phyloP scores from a whole-genome alignment of 164 flowering plant species.

The Litsea cubeba region DNA sequence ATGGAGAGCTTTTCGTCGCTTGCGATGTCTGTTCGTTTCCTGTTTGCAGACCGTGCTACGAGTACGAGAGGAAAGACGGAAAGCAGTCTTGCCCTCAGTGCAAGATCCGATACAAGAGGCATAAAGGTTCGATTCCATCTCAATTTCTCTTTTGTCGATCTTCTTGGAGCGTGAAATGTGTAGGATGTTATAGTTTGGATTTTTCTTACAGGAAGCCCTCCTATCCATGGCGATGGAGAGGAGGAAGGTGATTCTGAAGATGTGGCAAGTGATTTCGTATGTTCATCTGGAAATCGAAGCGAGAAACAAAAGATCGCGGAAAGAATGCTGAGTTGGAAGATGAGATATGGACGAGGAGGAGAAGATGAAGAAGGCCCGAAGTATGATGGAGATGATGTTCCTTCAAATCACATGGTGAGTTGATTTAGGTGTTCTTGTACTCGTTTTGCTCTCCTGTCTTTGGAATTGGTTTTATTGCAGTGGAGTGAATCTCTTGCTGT shows the following conservation, averaged over 20 bases:
- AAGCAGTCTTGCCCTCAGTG: slow-evolving; percentile 55
- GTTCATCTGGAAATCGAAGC: slow-evolving; percentile 43
- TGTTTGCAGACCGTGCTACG: slow-evolving; percentile 56
- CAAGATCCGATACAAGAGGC: slow-evolving; percentile 53
- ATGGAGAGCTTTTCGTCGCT: slow-evolving; percentile 50
- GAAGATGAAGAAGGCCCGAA: slow-evolving; percentile 54
- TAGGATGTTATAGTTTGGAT: neutral
- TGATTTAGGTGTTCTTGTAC: neutral
- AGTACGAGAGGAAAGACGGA: slow-evolving; percentile 60
- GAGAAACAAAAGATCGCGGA: slow-evolving; percentile 31
- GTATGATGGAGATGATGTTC: slow-evolving; percentile 59
- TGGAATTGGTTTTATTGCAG: neutral
- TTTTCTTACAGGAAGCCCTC: slow-evolving; percentile 29
- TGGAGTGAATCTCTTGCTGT: neutral
- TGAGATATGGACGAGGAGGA: slow-evolving; percentile 52
- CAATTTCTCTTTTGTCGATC: neutral
- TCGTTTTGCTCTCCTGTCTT: neutral
- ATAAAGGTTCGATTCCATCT: slow-evolving; percentile 30
- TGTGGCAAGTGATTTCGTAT: slow-evolving; percentile 40
- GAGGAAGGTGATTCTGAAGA: slow-evolving; percentile 41
- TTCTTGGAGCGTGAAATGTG: neutral
- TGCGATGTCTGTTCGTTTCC: slow-evolving; percentile 60
- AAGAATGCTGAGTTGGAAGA: slow-evolving; percentile 28
- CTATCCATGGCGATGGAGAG: slow-evolving; percentile 42
- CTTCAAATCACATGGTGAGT: slow-evolving; percentile 61